These are phyloP conservation scores for Lagenaria siceraria DNA, from an alignment of 306 rosid genomes.

Conservation along the genomic window DNA sequence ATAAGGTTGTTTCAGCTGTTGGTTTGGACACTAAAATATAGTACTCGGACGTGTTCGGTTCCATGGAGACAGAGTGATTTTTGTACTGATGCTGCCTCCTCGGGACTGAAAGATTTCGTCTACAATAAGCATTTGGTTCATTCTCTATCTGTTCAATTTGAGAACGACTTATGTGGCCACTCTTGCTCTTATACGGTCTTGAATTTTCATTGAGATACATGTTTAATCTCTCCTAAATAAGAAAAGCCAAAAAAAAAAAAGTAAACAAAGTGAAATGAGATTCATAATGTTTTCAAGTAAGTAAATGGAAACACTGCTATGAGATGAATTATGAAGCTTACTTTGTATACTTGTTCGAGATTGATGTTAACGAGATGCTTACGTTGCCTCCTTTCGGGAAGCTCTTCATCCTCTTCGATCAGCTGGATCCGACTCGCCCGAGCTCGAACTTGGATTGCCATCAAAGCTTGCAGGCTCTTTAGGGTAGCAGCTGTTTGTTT, in stretches of 20 bases:
- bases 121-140: constrained; percentile 24
- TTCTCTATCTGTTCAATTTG: constrained; percentile 20
- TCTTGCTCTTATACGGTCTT: constrained; percentile 30
- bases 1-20: constrained; percentile 20
- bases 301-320: background rate
- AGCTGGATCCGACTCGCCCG: constrained; percentile 56
- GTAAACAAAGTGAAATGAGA: background rate
- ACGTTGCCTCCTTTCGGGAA: constrained; percentile 12
- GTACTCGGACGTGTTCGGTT: constrained; percentile 30
- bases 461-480: constrained; percentile 72
- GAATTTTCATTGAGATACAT: constrained; percentile 24
- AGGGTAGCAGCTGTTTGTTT: constrained; percentile 61
- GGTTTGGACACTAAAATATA: constrained; percentile 11
- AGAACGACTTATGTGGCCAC: constrained; percentile 34
- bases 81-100: constrained; percentile 16
- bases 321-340: constrained; percentile 9
- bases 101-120: constrained; percentile 20
- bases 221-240: constrained; percentile 27
- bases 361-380: constrained; percentile 3
- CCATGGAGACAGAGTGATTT: constrained; percentile 13
- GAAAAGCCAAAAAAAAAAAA: background rate
- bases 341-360: constrained; percentile 17
- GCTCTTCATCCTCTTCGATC: constrained; percentile 36
- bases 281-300: background rate
- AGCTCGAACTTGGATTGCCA: constrained; percentile 83